phyloP scores from a whole-genome alignment of 139 green algal genomes.

The Chlamydomonas applanata region DNA sequence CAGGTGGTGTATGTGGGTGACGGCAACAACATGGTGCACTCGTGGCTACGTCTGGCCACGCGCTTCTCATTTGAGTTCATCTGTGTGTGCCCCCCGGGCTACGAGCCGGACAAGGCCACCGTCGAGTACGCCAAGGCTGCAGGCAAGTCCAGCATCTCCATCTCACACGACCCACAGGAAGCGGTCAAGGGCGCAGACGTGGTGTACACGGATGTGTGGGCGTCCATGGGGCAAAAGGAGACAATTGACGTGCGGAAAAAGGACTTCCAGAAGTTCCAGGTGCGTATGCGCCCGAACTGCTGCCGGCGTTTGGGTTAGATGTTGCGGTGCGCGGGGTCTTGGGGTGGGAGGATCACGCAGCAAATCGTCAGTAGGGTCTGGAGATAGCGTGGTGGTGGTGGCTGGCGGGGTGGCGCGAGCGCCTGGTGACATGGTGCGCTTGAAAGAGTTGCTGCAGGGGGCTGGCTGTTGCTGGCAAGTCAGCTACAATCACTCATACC shows the following conservation, averaged over 20 bases:
- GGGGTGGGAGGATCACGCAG: too few relatives aligned
- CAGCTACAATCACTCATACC: background rate
- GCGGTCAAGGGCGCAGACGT: conserved; percentile 92
- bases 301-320: too few relatives aligned
- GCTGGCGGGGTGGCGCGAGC: too few relatives aligned
- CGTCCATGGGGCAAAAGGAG: conserved; percentile 98
- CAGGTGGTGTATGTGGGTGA: conserved; percentile 93
- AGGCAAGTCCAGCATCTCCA: conserved; percentile 54
- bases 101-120: conserved; percentile 89
- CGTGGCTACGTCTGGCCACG: conserved; percentile 88
- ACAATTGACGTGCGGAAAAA: conserved; percentile 75
- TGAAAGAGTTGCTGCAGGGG: too few relatives aligned
- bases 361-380: too few relatives aligned
- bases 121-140: conserved; percentile 55
- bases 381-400: too few relatives aligned
- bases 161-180: conserved; percentile 40
- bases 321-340: too few relatives aligned
- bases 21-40: conserved; percentile 99
- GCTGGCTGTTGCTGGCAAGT: too few relatives aligned
- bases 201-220: conserved; percentile 99
- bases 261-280: conserved; percentile 89
- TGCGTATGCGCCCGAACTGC: conserved; percentile 28
- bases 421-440: too few relatives aligned
- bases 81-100: conserved; percentile 88
- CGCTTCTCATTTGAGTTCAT: conserved; percentile 91